phyloP scores from a whole-genome alignment of 805 yeast species.

The Kuraishia floccosa region DNA sequence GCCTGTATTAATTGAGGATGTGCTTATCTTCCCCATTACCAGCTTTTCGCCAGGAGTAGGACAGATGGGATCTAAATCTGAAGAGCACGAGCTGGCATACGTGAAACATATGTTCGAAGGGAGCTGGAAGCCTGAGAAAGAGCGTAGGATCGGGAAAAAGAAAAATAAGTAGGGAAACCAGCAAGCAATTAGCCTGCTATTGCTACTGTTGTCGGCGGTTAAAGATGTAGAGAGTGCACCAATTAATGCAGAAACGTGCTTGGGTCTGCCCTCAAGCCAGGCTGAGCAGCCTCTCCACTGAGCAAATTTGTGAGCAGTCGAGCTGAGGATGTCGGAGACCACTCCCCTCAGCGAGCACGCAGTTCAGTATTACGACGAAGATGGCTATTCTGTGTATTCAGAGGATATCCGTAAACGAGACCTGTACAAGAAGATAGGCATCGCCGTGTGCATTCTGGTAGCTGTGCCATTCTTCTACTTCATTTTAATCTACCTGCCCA shows the following conservation, averaged over 20 bases:
- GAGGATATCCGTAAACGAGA: slow-evolving; percentile 11
- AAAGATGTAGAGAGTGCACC: too few relatives aligned
- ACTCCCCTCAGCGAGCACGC: too few relatives aligned
- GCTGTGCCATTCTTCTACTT: slow-evolving; percentile 14
- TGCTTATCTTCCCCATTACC: slow-evolving; percentile 62
- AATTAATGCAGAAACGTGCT: too few relatives aligned
- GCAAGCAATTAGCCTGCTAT: too few relatives aligned
- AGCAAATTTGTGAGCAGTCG: too few relatives aligned
- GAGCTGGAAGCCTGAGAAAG: slow-evolving; percentile 39
- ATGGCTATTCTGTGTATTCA: slow-evolving; percentile 4
- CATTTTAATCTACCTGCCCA: slow-evolving; percentile 17
- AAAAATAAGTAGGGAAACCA: too few relatives aligned
- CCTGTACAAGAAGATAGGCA: not conserved
- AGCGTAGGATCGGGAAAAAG: slow-evolving; percentile 7
- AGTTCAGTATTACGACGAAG: slow-evolving; percentile 4
- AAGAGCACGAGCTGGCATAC: slow-evolving; percentile 36
- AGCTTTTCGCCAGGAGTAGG: slow-evolving; percentile 59
- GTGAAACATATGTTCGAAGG: slow-evolving; percentile 58
- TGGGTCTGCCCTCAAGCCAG: too few relatives aligned
- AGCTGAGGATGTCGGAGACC: too few relatives aligned
- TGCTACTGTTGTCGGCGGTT: too few relatives aligned
- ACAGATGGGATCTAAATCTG: slow-evolving; percentile 49
- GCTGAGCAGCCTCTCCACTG: too few relatives aligned
- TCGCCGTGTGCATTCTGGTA: slow-evolving; percentile 3
- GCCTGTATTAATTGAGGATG: slow-evolving; percentile 54